Conservation (phyloP, 345 rosid genomes). For the Carallia pectinifolia region DNA sequence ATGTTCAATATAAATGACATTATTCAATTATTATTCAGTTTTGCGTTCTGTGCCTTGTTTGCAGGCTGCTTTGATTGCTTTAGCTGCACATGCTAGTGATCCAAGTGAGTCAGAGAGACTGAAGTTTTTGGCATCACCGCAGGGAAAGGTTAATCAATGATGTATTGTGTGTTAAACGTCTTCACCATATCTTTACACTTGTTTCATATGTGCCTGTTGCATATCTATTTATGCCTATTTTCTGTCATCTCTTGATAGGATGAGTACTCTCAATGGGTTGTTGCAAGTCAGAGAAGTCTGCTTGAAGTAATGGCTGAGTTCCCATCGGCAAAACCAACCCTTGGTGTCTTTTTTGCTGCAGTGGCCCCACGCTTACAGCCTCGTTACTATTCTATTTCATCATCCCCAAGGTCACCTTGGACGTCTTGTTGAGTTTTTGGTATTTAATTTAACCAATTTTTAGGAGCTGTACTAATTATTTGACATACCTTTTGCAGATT, state of each 20-base stretch:
- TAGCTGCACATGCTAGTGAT: conserved; percentile 90
- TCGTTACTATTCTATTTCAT: conserved; percentile 35
- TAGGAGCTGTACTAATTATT: background rate
- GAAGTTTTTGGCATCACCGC: conserved; percentile 24
- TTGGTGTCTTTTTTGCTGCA: conserved; percentile 33
- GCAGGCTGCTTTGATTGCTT: conserved; percentile 83
- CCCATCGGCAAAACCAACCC: conserved; percentile 35
- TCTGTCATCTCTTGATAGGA: conserved; percentile 7
- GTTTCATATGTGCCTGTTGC: background rate
- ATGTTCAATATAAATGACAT: background rate
- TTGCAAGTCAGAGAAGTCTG: conserved; percentile 37
- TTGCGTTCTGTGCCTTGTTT: conserved; percentile 3
- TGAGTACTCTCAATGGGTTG: conserved; percentile 31
- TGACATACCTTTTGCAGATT: conserved; percentile 22
- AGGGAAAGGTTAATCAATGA: conserved; percentile 24
- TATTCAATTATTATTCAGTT: background rate
- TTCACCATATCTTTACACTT: background rate
- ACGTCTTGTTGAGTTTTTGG: background rate
- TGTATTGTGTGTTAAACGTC: conserved; percentile 1
- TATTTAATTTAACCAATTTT: background rate
- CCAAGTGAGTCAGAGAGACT: conserved; percentile 65
- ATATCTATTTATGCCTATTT: background rate
- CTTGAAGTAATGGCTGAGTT: conserved; percentile 36
- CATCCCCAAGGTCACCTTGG: conserved; percentile 29
- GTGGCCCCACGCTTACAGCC: conserved; percentile 33